Evolutionary conservation across 345 rosid species (phyloP).

Genomic region (Cochlearia excelsa): DNA sequence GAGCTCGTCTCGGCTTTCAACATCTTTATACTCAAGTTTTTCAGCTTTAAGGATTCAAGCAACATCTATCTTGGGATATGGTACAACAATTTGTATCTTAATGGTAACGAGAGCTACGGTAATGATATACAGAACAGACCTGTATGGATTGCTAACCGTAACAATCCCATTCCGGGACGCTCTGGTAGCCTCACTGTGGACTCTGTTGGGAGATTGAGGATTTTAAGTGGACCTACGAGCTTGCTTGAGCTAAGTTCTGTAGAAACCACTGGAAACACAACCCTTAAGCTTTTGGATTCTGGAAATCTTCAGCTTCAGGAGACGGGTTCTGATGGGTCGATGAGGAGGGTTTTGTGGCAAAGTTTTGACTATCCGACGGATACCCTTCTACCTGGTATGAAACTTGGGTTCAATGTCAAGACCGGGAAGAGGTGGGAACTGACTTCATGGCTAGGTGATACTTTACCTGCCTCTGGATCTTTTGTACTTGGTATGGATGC

Average conservation of each 20-base stretch:
- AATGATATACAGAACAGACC: constrained; percentile 5
- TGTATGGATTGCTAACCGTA: constrained; percentile 41
- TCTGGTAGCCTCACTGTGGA: constrained; percentile 34
- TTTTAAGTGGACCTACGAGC: constrained; percentile 20
- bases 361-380: constrained; percentile 48
- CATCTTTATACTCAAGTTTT: constrained; percentile 36
- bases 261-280: constrained; percentile 26
- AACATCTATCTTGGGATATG: constrained; percentile 38
- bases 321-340: constrained; percentile 34
- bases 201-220: constrained; percentile 33
- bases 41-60: constrained; percentile 7
- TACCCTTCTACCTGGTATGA: constrained; percentile 47
- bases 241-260: constrained; percentile 23
- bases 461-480: constrained; percentile 17
- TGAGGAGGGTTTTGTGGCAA: constrained; percentile 34
- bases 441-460: constrained; percentile 13
- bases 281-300: constrained; percentile 34
- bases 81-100: constrained; percentile 33
- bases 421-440: constrained; percentile 33
- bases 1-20: constrained; percentile 31
- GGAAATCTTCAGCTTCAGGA: constrained; percentile 43
- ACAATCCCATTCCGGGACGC: constrained; percentile 18
- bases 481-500: constrained; percentile 34
- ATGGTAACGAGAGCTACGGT: neutral
- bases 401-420: constrained; percentile 40